Conservation (phyloP, 2,329 filamentous ascomycete genomes). For the Ophiostoma angusticollis region DNA sequence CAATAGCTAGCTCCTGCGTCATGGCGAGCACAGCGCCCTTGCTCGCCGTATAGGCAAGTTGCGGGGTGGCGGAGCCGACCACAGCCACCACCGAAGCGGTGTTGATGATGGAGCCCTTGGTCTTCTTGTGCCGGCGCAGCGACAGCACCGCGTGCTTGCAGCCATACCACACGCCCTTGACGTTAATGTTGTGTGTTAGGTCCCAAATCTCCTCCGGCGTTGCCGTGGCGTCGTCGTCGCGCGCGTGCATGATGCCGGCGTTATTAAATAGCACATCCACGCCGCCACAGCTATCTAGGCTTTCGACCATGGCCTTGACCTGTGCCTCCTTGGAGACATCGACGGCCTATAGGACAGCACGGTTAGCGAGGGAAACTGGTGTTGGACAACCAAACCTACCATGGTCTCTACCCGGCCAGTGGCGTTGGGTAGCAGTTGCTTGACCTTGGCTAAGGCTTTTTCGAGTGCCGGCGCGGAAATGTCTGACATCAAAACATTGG, state of each 20-base stretch:
- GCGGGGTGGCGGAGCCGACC: slow-evolving; percentile 75
- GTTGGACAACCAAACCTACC: slow-evolving; percentile 20
- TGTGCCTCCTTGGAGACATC: slow-evolving; percentile 81
- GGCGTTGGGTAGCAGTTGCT: slow-evolving; percentile 53
- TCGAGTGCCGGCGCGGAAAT: slow-evolving; percentile 68
- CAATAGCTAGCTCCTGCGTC: slow-evolving; percentile 82
- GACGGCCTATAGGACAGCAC: slow-evolving; percentile 27
- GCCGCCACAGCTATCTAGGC: slow-evolving; percentile 72
- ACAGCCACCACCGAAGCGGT: slow-evolving; percentile 81
- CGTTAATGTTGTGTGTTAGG: slow-evolving; percentile 84
- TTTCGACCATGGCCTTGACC: slow-evolving; percentile 60
- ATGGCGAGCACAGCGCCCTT: slow-evolving; percentile 87
- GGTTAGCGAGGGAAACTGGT: background rate
- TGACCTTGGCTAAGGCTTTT: slow-evolving; percentile 62
- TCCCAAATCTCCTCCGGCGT: slow-evolving; percentile 91
- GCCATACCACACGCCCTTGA: slow-evolving; percentile 96
- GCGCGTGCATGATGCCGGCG: slow-evolving; percentile 88
- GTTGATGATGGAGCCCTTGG: slow-evolving; percentile 74
- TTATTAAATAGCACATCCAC: slow-evolving; percentile 95
- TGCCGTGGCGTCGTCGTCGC: slow-evolving; percentile 66
- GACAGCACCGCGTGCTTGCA: slow-evolving; percentile 82
- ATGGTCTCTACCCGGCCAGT: slow-evolving; percentile 44
- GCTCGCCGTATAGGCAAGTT: slow-evolving; percentile 85
- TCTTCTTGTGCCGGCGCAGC: slow-evolving; percentile 69
- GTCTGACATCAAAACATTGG: slow-evolving; percentile 73